phyloP scores from a whole-genome alignment of 108 stramenopile species.

The Cyclotella choctawhatcheeana region DNA sequence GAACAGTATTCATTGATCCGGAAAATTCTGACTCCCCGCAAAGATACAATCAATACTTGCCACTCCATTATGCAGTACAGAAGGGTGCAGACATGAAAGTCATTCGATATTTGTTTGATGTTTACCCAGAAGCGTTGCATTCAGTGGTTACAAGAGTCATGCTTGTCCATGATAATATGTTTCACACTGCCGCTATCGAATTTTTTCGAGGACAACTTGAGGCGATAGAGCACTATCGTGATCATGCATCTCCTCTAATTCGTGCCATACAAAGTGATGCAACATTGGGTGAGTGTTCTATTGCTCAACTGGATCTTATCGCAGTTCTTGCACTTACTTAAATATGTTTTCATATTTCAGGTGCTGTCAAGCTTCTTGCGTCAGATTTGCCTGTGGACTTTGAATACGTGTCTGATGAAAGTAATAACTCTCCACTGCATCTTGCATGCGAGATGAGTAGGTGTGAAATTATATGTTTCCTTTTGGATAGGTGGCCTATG shows the following conservation, averaged over 20 bases:
- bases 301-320: too few relatives aligned
- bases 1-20: neutral
- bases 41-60: neutral
- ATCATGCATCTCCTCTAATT: neutral
- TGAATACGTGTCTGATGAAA: neutral
- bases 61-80: conserved; percentile 6
- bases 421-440: neutral
- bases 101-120: neutral
- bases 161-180: neutral
- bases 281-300: too few relatives aligned
- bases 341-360: too few relatives aligned
- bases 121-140: neutral
- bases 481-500: conserved; percentile 2
- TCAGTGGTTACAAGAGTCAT: neutral
- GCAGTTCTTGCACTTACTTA: too few relatives aligned
- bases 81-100: neutral
- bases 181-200: neutral
- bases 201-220: neutral
- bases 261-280: neutral
- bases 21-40: neutral
- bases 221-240: neutral
- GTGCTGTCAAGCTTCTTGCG: neutral
- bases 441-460: neutral
- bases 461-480: neutral
- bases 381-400: neutral